Base-by-base conservation (phyloP, 306 rosid species). In the Quercus glauca region DNA sequence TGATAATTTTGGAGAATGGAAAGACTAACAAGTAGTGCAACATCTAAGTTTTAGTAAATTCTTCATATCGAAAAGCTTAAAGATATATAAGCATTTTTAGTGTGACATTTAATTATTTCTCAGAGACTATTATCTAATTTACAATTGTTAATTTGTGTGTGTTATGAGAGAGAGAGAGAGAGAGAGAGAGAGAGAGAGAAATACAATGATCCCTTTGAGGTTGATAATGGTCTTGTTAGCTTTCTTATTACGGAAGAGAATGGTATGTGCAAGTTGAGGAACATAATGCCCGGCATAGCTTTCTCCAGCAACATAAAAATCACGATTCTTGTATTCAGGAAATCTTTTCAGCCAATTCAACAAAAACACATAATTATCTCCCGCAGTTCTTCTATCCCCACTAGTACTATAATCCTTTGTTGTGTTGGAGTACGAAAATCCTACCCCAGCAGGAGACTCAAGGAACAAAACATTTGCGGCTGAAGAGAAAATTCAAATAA, bases 211-310 rank as follows among this genome's bases (percentile, higher is more conserved):
- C 57, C 99, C 99, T 81, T 91, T 92, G 86, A 95, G 95, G 83
- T 92, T 95, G 83, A 92, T 81, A 69, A 83, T 80, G 43, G 86
- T 79, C 35, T 69, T 89, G 3, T 85, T 82, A 68, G 93, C 81
- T 64, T 61, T 85, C 45, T 77, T 77, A 82, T 91, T 93, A 25
- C 84, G 91, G 59, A 75, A 21, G 29, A 95, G 92, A 81, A 95
- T 90, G 2, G 89, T 90, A 51, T 93, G 94, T 26, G 98, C 99
- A 79, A 95, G 88, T 73, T 95, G 97, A 76, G 99, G 97, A 12
- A 90, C 99, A 84, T 95, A 95, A 63, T 93, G 99, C 0, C 99
- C 99, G 10, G 98, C 98, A 79, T 95, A 95, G 69, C 98, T 95
- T 72, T 95, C 99, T 4, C 99, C 99, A 71, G 97, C 77, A 57